phyloP scores from a whole-genome alignment of 164 flowering plant species.

The Magnolia sinica region DNA sequence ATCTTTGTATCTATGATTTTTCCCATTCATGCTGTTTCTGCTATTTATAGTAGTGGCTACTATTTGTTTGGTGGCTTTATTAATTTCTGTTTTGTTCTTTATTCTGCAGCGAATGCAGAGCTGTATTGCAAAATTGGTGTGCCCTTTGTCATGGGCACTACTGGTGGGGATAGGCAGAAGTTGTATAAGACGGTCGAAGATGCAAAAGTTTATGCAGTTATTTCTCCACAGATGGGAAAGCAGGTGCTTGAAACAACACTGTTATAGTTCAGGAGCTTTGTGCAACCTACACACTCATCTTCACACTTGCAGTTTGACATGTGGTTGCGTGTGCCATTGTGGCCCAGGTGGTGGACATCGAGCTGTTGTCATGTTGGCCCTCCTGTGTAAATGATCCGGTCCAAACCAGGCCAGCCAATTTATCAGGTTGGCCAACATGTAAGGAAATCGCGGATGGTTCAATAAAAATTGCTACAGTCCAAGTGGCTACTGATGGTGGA shows the following conservation, averaged over 20 bases:
- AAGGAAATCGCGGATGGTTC: not conserved
- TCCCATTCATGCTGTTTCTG: not conserved
- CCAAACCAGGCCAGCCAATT: not conserved
- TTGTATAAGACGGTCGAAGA: slow-evolving; percentile 64
- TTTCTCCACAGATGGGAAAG: slow-evolving; percentile 97
- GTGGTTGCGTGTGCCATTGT: too few species aligned
- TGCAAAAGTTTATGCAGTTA: slow-evolving; percentile 70
- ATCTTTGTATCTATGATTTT: not conserved
- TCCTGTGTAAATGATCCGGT: not conserved
- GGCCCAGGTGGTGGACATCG: too few species aligned
- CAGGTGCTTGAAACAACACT: slow-evolving; percentile 45
- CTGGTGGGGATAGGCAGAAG: slow-evolving; percentile 81
- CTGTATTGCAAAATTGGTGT: slow-evolving; percentile 81
- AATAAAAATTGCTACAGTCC: not conserved
- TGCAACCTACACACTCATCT: not conserved
- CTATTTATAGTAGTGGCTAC: not conserved
- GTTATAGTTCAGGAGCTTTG: not conserved
- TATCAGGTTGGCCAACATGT: not conserved
- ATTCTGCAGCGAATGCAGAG: slow-evolving; percentile 65
- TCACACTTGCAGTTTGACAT: not conserved
- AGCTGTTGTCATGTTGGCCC: not conserved
- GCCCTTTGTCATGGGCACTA: slow-evolving; percentile 97
- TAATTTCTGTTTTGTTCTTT: not conserved
- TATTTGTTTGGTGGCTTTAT: not conserved
- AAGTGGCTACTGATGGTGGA: not conserved